phyloP scores from a whole-genome alignment of 345 rosid genomes.

The Pugionium dolabratum region DNA sequence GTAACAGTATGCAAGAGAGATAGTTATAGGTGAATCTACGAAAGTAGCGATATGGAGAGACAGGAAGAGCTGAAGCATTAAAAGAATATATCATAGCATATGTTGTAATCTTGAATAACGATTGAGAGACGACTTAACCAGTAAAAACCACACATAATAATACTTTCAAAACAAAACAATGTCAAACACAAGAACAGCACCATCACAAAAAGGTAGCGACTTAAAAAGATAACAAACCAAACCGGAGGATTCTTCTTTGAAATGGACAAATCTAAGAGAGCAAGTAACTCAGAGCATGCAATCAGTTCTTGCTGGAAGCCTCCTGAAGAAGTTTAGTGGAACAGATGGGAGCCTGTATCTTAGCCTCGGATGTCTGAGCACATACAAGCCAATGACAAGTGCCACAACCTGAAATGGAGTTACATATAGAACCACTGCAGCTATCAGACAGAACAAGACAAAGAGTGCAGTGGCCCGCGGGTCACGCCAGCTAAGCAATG shows the following conservation, averaged over 20 bases:
- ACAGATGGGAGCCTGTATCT: constrained; percentile 76
- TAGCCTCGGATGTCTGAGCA: constrained; percentile 85
- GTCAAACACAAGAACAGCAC: constrained; percentile 17
- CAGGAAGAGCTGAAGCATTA: too few relatives aligned
- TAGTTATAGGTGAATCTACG: too few relatives aligned
- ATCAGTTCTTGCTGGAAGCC: constrained; percentile 89
- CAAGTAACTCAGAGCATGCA: constrained; percentile 58
- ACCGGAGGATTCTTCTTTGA: neutral
- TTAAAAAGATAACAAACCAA: constrained; percentile 1
- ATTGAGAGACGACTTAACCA: neutral
- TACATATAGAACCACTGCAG: constrained; percentile 71
- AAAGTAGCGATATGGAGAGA: too few relatives aligned
- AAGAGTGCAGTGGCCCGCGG: constrained; percentile 85
- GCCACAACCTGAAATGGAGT: constrained; percentile 81
- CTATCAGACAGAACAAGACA: constrained; percentile 69
- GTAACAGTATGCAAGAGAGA: too few relatives aligned
- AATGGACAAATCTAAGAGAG: constrained; percentile 3
- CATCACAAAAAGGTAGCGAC: constrained; percentile 5
- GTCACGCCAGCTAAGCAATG: constrained; percentile 94
- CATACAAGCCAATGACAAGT: constrained; percentile 56
- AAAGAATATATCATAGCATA: too few relatives aligned
- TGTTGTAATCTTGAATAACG: too few relatives aligned
- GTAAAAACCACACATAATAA: constrained; percentile 1
- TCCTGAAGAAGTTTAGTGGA: constrained; percentile 84
- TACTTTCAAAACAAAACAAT: neutral